These are phyloP conservation scores for Termitomyces sp. DNA, from an alignment of 768 basidiomycete species.

Conservation along the genomic window DNA sequence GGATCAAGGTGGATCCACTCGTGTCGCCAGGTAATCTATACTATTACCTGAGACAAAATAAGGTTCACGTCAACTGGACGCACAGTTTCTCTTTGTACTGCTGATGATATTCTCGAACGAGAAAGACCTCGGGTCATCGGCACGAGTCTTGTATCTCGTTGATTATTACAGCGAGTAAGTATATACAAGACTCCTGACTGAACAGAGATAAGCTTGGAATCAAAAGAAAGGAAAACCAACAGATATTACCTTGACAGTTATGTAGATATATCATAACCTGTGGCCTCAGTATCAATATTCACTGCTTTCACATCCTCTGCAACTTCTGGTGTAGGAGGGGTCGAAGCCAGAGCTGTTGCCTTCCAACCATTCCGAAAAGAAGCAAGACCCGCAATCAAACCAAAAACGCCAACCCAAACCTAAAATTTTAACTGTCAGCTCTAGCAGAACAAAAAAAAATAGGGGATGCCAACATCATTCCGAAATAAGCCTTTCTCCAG, in stretches of 20 bases:
- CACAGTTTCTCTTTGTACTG: too few relatives aligned
- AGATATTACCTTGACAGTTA: neutral
- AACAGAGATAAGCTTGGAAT: neutral
- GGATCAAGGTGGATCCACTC: neutral
- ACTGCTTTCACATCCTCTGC: slow-evolving; percentile 19
- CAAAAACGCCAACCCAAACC: slow-evolving; percentile 41
- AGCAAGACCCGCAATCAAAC: slow-evolving; percentile 49
- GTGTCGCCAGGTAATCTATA: neutral
- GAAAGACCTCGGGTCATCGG: neutral
- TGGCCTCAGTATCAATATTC: slow-evolving; percentile 7
- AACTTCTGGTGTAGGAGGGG: slow-evolving; percentile 17
- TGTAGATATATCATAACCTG: slow-evolving; percentile 26
- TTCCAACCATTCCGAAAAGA: slow-evolving; percentile 72
- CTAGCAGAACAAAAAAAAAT: neutral
- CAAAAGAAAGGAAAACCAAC: neutral
- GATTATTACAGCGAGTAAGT: neutral
- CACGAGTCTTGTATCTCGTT: neutral
- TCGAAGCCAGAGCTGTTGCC: slow-evolving; percentile 52
- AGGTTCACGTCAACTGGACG: neutral
- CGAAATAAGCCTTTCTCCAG: slow-evolving; percentile 62
- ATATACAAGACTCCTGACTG: neutral
- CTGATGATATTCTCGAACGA: too few relatives aligned
- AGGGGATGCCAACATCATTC: slow-evolving; percentile 48
- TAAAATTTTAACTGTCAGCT: slow-evolving; percentile 15
- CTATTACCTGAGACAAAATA: too few relatives aligned